Base-by-base conservation (phyloP, 345 rosid species). In the Jatropha curcas region DNA sequence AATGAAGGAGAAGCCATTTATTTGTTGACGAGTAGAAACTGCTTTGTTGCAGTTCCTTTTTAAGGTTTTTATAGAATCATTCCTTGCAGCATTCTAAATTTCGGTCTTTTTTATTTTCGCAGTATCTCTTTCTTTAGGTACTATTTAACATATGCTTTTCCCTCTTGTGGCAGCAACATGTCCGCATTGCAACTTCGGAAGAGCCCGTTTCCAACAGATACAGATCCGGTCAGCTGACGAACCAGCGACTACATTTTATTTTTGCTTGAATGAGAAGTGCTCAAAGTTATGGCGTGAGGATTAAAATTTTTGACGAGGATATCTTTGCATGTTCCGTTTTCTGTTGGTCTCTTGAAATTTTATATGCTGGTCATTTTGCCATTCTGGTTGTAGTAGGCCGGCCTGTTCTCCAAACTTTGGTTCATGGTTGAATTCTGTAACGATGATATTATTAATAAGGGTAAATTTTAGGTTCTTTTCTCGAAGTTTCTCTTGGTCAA, bases 171-270 rank as follows among this genome's bases (percentile, higher is more conserved):
- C 86, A 86, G 92, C 84, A 69, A 88, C 83, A 6, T 88, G 93
- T 76, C 88, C 91, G 5, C 77, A 61, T 71, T 87, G 91, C 71
- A 75, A 80, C 77, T 68, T 71, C 74, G 94, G 91, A 27, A 84
- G 79, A 70, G 91, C 90, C 17, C 70, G 77, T 41, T 89, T 70
- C 79, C 84, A 82, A 52, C 85, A 89, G 77, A 72, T 85, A 20
- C 91, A 86, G 79, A 87, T 84, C n/a, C 84, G 89, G 27, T 89
- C 89, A 34, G 93, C 91, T 48, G 91, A 89, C 74, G 89, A 87
- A 71, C 91, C 93, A 0, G 88, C 87, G 37, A 86, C 89, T 19
- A 82, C 88, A 27, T 86, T 89, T 78, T 89, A 84, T 81, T 79
- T 76, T 70, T 89, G 93, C 84, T 67, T 88, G 77, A 84, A 84